Base-by-base conservation (phyloP, 805 yeast genomes). In the Vanderwaltozyma yarrowii region DNA sequence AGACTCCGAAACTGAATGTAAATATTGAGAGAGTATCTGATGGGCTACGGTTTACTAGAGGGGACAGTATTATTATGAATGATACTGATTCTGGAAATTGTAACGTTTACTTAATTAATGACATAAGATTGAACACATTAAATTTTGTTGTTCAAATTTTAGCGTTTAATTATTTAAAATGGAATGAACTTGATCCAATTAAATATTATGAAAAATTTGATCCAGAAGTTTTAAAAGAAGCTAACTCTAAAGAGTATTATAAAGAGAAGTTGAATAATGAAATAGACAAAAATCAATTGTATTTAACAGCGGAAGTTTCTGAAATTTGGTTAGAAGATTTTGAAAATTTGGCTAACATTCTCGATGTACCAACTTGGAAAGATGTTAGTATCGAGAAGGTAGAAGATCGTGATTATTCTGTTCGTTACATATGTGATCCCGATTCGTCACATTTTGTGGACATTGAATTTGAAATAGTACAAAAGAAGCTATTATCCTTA, bases 241-340 rank as follows among this genome's bases (percentile, higher is more conserved):
- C 38, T 3, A 41, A 43, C 18, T 24, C 45, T 3, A 21, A 17
- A 36, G 50, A 47, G 13, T 37, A 41, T 25, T 42, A 44, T 26
- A 40, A 40, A n/a, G 47, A 46, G 8, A 41, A 35, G 14, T 45
- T 58, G 8, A 43, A 45, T 3, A 35, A 56, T 1, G 54, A 49
- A 7, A 48, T 50, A 21, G 42, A 50, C 26, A 43, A 46, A 1
- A 66, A 69, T 46, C 86, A 79, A 52, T 38, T 79, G 5, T 74
- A 73, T 45, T 48, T 80, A 19, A 72, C 83, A 0, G 67, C 81
- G 3, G 68, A 70, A 25, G n/a, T n/a, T n/a, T n/a, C n/a, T n/a
- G n/a, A n/a, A n/a, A n/a, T n/a, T n/a, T n/a, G n/a, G n/a, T n/a
- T n/a, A n/a, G n/a, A n/a, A n/a, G n/a, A n/a, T n/a, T n/a, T n/a